A percentile compares a stretch with the other conserved stretches of the same genome.
Evolutionary conservation across 257 asterid genomes (phyloP).

Genomic region (Paraleonurus japonicus): DNA sequence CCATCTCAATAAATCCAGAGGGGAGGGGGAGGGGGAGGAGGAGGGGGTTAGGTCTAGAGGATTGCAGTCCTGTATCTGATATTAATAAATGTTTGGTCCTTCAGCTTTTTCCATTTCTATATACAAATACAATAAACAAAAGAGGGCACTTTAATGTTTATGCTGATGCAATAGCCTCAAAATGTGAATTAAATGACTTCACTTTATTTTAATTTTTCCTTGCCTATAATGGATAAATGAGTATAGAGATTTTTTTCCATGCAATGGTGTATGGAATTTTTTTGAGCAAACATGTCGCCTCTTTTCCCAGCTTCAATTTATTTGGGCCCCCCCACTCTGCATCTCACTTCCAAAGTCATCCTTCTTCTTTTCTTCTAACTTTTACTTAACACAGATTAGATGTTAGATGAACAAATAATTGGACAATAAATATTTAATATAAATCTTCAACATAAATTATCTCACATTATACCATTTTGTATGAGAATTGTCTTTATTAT

Average conservation of each 20-base stretch:
- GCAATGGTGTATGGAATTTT: slow-evolving; percentile 28
- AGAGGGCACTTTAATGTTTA: neutral
- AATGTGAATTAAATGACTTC: slow-evolving; percentile 16
- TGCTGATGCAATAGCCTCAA: slow-evolving; percentile 24
- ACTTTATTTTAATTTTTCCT: slow-evolving; percentile 4
- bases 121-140: slow-evolving; percentile 18
- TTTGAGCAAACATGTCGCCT: slow-evolving; percentile 32
- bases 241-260: slow-evolving; percentile 25
- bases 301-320: slow-evolving; percentile 17
- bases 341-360: neutral
- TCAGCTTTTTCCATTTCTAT: slow-evolving; percentile 11
- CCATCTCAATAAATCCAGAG: neutral
- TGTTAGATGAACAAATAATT: too few relatives aligned
- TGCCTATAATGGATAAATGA: slow-evolving; percentile 26
- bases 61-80: neutral
- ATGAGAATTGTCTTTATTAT: too few relatives aligned
- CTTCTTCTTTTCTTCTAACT: neutral
- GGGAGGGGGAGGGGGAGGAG: too few relatives aligned
- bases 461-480: too few relatives aligned
- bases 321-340: neutral
- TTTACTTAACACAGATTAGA: too few relatives aligned
- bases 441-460: neutral
- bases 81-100: slow-evolving; percentile 11
- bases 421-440: neutral
- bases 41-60: neutral